Base-by-base conservation (phyloP, 768 basidiomycete genomes). In the Lentinula boryana region DNA sequence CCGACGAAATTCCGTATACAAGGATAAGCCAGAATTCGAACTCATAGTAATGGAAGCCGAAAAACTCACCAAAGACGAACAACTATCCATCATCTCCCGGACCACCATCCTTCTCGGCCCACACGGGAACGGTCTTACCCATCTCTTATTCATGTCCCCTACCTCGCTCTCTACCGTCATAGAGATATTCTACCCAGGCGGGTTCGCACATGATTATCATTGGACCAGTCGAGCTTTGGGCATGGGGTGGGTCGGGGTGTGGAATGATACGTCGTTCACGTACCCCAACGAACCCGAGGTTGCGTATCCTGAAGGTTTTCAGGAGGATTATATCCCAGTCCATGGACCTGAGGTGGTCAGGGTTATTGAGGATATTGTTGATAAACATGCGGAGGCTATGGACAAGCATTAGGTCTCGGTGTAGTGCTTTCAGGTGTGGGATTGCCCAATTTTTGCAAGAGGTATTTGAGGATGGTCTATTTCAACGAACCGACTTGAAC, bases 151-250 rank as follows among this genome's bases (percentile, higher is more conserved):
- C 76, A 93, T 94, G 91, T 84, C 88, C 21, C 81, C 82, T 1
- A 89, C 86, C 3, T 83, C 83, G 0, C 71, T 84, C n/a, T 85
- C 89, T 5, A 86, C 90, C 5, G 90, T 95, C 18, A 88, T 95
- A 64, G 92, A 95, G 72, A 83, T 95, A 13, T 91, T 95, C 74
- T 89, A 80, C 68, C 91, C 91, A 0, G 77, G 71, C 2, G 93
- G 91, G 0, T 94, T 91, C 68, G 87, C 92, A 31, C 87, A 89
- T 66, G 93, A 94, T 67, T 94, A 94, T 69, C 85, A 92, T 67
- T 95, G 91, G 86, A 93, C 92, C 0, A 64, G 87, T 4, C 72
- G 82, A 36, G 84, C 89, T 0, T 71, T 94, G 10, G 90, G 90
- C 4, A 86, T 91, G 79, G 76, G 71, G 16, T 85, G 94, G 71